phyloP scores from a whole-genome alignment of 2,329 filamentous ascomycete species.

The Penicillium occitanis region DNA sequence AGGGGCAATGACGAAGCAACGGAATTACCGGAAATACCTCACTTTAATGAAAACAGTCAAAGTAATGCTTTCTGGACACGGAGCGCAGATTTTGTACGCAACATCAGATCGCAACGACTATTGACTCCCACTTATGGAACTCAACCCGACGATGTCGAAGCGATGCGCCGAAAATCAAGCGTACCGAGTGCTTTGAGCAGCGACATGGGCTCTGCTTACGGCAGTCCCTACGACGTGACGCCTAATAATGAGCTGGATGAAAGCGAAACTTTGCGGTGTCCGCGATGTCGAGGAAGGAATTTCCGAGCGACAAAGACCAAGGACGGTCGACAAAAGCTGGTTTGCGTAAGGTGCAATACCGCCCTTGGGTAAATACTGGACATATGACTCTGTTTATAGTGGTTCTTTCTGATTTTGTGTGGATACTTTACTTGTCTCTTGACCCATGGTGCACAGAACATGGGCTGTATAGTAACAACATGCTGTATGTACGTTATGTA shows the following conservation, averaged over 20 bases:
- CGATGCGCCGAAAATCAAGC: conserved; percentile 41
- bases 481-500: conserved; percentile 8
- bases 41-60: conserved; percentile 51
- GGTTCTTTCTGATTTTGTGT: conserved; percentile 4
- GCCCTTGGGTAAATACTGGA: conserved; percentile 6
- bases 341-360: conserved; percentile 58
- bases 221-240: conserved; percentile 43
- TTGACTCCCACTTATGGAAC: conserved; percentile 23
- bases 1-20: background rate
- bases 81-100: conserved; percentile 38
- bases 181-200: conserved; percentile 59
- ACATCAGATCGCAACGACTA: conserved; percentile 19
- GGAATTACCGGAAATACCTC: conserved; percentile 15
- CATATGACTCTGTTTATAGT: background rate
- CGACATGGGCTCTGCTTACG: conserved; percentile 48
- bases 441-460: background rate
- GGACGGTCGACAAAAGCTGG: conserved; percentile 53
- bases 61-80: conserved; percentile 57
- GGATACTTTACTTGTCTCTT: background rate
- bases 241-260: conserved; percentile 5
- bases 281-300: conserved; percentile 59
- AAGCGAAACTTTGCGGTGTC: conserved; percentile 52
- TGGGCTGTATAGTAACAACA: conserved; percentile 4
- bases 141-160: conserved; percentile 20
- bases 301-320: conserved; percentile 62